A percentile compares a stretch with the other conserved stretches of the same genome.
Conservation (phyloP, 169 alveolate species). For the Plasmodium adleri region DNA sequence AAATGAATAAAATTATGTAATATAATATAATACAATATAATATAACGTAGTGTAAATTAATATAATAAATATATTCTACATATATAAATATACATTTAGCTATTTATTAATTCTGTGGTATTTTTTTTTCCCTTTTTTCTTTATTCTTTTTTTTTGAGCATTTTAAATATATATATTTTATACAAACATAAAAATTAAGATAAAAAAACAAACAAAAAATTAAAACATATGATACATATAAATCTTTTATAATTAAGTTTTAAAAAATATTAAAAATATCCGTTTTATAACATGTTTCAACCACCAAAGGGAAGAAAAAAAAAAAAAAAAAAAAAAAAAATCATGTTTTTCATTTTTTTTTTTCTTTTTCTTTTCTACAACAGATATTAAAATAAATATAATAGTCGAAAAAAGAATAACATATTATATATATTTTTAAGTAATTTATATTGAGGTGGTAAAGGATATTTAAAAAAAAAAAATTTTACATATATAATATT, state of each 20-base stretch:
- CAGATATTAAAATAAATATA: too few relatives aligned
- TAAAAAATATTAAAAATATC: neutral
- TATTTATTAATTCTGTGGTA: too few relatives aligned
- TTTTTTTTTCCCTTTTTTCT: neutral
- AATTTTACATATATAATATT: too few relatives aligned
- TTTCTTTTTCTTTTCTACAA: too few relatives aligned
- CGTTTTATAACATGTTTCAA: conserved; percentile 11
- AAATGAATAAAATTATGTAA: too few relatives aligned
- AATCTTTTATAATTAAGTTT: conserved; percentile 15
- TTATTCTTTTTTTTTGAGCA: neutral
- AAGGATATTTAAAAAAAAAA: too few relatives aligned
- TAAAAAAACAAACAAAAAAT: conserved; percentile 1
- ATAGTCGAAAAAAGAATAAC: too few relatives aligned
- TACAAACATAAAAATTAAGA: conserved; percentile 1
- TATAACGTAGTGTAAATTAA: too few relatives aligned
- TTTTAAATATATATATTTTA: neutral
- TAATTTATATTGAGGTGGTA: too few relatives aligned
- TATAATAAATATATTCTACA: neutral
- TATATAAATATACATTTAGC: neutral
- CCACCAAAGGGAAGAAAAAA: conserved; percentile 1
- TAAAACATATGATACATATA: conserved; percentile 3
- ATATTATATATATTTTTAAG: too few relatives aligned
- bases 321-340: neutral
- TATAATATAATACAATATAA: too few relatives aligned
- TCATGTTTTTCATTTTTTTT: too few relatives aligned